These are phyloP conservation scores for Xylariaceae sp. DNA, from an alignment of 2,329 filamentous ascomycete genomes.

Conservation along the genomic window DNA sequence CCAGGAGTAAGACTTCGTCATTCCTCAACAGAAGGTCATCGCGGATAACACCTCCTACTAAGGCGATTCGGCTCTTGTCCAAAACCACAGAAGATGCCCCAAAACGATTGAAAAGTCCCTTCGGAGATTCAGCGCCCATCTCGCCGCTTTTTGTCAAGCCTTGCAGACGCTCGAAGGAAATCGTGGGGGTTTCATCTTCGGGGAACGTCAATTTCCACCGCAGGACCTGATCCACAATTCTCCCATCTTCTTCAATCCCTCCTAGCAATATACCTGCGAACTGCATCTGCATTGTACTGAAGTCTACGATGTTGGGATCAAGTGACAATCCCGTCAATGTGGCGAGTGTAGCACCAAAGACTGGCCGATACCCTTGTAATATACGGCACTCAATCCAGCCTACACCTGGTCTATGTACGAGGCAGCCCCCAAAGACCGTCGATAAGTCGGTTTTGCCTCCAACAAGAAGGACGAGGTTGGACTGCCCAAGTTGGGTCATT, in stretches of 20 bases:
- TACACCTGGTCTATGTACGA: constrained; percentile 44
- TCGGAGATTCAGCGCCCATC: constrained; percentile 6
- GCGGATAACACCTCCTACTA: constrained; percentile 41
- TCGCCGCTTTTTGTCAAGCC: background rate
- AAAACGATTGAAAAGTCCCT: constrained; percentile 31
- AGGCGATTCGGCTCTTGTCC: constrained; percentile 20
- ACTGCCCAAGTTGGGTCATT: constrained; percentile 46
- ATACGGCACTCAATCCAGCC: constrained; percentile 45
- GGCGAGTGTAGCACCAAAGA: constrained; percentile 41
- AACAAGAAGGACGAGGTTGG: constrained; percentile 51
- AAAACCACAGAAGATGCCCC: constrained; percentile 35
- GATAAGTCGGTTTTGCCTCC: constrained; percentile 56
- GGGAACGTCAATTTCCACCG: constrained; percentile 51
- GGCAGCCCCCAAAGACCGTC: constrained; percentile 44
- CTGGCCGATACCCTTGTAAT: constrained; percentile 29
- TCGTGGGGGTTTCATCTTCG: constrained; percentile 21
- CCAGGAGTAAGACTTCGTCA: constrained; percentile 48
- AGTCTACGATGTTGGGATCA: constrained; percentile 7
- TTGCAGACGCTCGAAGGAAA: constrained; percentile 23
- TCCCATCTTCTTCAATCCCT: constrained; percentile 63
- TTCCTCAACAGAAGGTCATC: constrained; percentile 37
- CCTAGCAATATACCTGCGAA: constrained; percentile 64
- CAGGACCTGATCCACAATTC: constrained; percentile 59
- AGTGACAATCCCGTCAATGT: constrained; percentile 23
- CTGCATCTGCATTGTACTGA: constrained; percentile 13